Base-by-base conservation (phyloP, 495 filamentous ascomycete species). In the Aspergillus kassunensis region DNA sequence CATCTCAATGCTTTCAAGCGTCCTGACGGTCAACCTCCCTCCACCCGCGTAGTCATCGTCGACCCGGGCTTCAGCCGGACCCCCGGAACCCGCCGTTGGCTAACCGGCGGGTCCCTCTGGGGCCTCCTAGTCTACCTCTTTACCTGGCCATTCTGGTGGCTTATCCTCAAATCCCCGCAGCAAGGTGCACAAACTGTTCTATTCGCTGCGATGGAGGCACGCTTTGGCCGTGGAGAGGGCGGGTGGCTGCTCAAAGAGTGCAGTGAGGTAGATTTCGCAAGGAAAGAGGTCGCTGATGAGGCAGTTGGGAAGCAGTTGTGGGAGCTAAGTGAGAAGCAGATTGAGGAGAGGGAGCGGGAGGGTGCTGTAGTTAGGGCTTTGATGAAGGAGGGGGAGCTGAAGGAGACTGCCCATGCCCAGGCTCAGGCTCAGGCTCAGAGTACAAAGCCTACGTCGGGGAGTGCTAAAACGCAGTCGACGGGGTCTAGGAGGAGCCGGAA, bases 131-230 rank as follows among this genome's bases (percentile, higher is more conserved):
- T 91, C 11, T 99, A 99, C 64, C 56, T 97, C 2, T 12, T 89
- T 20, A 80, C 80, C 33, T 97, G 87, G 76, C 79, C 85, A 2
- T 51, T 95, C 11, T 88, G 85, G 73, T 99, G 91, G 89, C 60
- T 97, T 31, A 64, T 95, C 3, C 76, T 99, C 12, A 99, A 97
- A 65, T 89, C 85, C 37, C 76, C 90, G 0, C 67, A 82, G 29
- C 83, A 86, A 66, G 93, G 89, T 12, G 89, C 91, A 9, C 90
- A 99, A 70, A 89, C 87, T 34, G 84, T 97, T 35, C 66, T 97
- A 33, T 84, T 80, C 53, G 91, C 91, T 3, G 83, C 84, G 2
- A 91, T 97, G 89, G 91, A 96, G 25, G 81, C 76, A 23, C 72
- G 74, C 12, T 77, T 85, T 33, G 80, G 76, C 5, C 77, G 80